Evolutionary conservation across 148 eudicot genomes (phyloP).

Genomic region (Vaccinium darrowii): DNA sequence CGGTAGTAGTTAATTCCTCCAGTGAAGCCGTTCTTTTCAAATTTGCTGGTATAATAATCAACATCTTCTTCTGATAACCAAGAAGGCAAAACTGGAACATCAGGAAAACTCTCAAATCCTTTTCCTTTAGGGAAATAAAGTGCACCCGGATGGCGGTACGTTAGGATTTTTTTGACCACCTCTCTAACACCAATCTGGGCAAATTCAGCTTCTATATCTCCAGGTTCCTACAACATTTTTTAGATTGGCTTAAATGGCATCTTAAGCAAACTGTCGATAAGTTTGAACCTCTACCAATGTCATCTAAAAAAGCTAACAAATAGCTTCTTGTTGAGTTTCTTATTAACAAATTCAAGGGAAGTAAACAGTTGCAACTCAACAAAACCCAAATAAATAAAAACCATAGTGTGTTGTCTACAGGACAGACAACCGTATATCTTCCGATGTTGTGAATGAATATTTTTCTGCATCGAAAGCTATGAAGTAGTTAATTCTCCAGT

Average conservation of each 20-base stretch:
- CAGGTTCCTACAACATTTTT: constrained; percentile 24
- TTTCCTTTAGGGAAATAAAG: background rate
- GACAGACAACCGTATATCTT: no score
- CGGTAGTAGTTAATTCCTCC: constrained; percentile 43
- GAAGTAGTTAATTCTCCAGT: constrained; percentile 34
- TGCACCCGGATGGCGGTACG: background rate
- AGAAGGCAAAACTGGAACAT: constrained; percentile 28
- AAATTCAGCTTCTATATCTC: constrained; percentile 33
- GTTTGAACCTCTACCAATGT: background rate
- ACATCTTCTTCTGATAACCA: constrained; percentile 40
- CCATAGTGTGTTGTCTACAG: no score
- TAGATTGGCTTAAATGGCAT: background rate
- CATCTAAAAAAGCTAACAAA: background rate
- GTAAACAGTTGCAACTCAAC: background rate
- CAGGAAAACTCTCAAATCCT: background rate
- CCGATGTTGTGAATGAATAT: no score
- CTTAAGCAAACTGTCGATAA: background rate
- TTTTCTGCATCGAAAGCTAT: background rate
- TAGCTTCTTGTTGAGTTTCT: background rate
- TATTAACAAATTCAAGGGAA: background rate
- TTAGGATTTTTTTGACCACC: constrained; percentile 21
- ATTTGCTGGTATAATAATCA: constrained; percentile 33
- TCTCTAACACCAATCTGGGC: constrained; percentile 22
- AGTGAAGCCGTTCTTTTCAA: constrained; percentile 36
- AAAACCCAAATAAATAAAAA: no score